A percentile compares a stretch with the other conserved stretches of the same genome.
phyloP scores from a whole-genome alignment of 352 stramenopile species.

The Globisporangium megalacanthum region DNA sequence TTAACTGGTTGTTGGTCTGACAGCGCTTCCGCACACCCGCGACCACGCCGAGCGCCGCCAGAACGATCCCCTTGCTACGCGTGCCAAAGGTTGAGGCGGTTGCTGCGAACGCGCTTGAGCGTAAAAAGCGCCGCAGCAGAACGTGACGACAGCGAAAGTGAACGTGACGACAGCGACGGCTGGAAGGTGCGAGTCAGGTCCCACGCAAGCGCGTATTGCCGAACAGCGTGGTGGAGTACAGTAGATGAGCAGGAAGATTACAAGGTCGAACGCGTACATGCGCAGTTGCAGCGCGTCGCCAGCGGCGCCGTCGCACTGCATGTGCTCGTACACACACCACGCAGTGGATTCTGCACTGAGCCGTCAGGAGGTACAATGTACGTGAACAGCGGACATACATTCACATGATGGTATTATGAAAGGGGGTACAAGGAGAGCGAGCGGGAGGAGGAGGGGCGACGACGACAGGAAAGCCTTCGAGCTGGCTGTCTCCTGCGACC shows the following conservation, averaged over 20 bases:
- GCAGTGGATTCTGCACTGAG: not conserved
- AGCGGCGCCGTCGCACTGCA: slow-evolving; percentile 19
- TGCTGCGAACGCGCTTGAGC: not conserved
- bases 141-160: slow-evolving; percentile 11
- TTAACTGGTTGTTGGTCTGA: not conserved
- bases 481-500: not conserved
- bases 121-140: slow-evolving; percentile 12
- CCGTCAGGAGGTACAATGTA: no score
- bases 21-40: not conserved
- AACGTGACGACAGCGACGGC: slow-evolving; percentile 6
- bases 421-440: not conserved
- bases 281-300: slow-evolving; percentile 20
- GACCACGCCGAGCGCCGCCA: not conserved
- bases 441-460: not conserved
- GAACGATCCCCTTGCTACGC: slow-evolving; percentile 2
- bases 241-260: slow-evolving; percentile 28
- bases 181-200: slow-evolving; percentile 3
- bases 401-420: slow-evolving; percentile 2
- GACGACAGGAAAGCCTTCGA: no score
- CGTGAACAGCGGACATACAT: not conserved
- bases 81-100: slow-evolving; percentile 1
- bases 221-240: slow-evolving; percentile 13
- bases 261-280: slow-evolving; percentile 22
- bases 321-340: slow-evolving; percentile 8
- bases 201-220: slow-evolving; percentile 15